A percentile compares a stretch with the other conserved stretches of the same genome.
These are phyloP conservation scores for Candida silvatica DNA, from an alignment of 805 yeast species.

Conservation along the genomic window DNA sequence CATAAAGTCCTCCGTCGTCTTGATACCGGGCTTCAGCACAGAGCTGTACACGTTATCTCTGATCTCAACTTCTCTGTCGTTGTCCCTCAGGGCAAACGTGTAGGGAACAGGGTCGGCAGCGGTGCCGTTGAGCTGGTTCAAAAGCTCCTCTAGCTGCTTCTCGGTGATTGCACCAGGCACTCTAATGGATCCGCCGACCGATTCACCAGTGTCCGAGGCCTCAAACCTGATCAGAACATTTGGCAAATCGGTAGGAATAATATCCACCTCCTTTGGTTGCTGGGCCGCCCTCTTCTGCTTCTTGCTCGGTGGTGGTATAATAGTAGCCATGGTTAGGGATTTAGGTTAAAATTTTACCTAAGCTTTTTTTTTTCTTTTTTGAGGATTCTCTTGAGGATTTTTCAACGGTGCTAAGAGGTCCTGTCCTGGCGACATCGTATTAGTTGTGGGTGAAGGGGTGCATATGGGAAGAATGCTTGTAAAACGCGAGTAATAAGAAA, in stretches of 20 bases:
- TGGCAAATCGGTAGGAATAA: constrained; percentile 73
- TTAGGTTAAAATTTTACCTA: neutral
- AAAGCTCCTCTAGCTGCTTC: constrained; percentile 77
- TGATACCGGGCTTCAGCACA: constrained; percentile 76
- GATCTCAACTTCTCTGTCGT: constrained; percentile 57
- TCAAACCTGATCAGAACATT: constrained; percentile 83
- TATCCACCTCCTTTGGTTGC: constrained; percentile 62
- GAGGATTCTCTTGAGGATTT: too few species aligned
- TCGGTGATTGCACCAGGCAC: constrained; percentile 88
- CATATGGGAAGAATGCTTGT: too few species aligned
- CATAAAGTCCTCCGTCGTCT: constrained; percentile 87
- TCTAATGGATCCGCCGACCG: constrained; percentile 74
- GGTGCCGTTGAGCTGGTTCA: constrained; percentile 69
- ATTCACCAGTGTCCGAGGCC: constrained; percentile 88
- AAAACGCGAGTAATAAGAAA: too few species aligned
- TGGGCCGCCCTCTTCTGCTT: constrained; percentile 81
- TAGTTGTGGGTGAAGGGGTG: too few species aligned
- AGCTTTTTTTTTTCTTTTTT: too few species aligned
- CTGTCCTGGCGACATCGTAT: too few species aligned
- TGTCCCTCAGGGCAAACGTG: constrained; percentile 60
- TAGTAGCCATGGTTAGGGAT: constrained; percentile 66
- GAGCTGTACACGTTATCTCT: constrained; percentile 71
- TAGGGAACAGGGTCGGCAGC: constrained; percentile 85
- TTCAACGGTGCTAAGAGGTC: too few species aligned
- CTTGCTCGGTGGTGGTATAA: constrained; percentile 89